These are phyloP conservation scores for Phytophthora colocasiae DNA, from an alignment of 352 stramenopile genomes.

Conservation along the genomic window DNA sequence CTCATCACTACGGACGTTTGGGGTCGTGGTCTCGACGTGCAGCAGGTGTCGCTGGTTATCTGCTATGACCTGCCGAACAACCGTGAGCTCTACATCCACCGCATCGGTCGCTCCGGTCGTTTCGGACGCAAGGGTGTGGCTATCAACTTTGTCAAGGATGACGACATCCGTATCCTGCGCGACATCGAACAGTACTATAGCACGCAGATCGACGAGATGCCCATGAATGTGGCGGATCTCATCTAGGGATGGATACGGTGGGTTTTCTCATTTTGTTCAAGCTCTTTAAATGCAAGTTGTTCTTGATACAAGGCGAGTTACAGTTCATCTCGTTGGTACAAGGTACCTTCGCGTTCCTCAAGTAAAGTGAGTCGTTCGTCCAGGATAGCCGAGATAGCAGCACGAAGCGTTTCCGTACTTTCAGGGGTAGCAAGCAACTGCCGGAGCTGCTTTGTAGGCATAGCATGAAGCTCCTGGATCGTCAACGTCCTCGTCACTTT, in stretches of 20 bases:
- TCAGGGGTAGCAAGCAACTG: conserved; percentile 41
- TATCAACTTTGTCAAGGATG: conserved; percentile 98
- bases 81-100: conserved; percentile 96
- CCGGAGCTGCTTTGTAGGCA: conserved; percentile 62
- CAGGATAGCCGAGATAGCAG: conserved; percentile 53
- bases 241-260: conserved; percentile 89
- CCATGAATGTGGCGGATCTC: conserved; percentile 98
- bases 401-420: conserved; percentile 45
- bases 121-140: conserved; percentile 98
- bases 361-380: conserved; percentile 57
- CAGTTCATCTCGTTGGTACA: conserved; percentile 34
- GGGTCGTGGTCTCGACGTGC: conserved; percentile 97
- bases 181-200: conserved; percentile 99
- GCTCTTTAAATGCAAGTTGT: conserved; percentile 58
- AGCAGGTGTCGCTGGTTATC: conserved; percentile 98
- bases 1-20: conserved; percentile 98
- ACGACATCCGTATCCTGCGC: conserved; percentile 95
- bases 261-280: conserved; percentile 15
- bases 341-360: conserved; percentile 35
- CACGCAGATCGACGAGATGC: conserved; percentile 99
- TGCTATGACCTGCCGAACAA: conserved; percentile 98
- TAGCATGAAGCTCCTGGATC: conserved; percentile 47
- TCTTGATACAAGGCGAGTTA: conserved; percentile 9
- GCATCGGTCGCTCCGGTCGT: conserved; percentile 96
- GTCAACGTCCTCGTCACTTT: conserved; percentile 52